Evolutionary conservation across 2,329 filamentous ascomycete species (phyloP), one percentile per base, ranked within the genome.

Genomic region (Talaromyces albobiverticillius): DNA sequence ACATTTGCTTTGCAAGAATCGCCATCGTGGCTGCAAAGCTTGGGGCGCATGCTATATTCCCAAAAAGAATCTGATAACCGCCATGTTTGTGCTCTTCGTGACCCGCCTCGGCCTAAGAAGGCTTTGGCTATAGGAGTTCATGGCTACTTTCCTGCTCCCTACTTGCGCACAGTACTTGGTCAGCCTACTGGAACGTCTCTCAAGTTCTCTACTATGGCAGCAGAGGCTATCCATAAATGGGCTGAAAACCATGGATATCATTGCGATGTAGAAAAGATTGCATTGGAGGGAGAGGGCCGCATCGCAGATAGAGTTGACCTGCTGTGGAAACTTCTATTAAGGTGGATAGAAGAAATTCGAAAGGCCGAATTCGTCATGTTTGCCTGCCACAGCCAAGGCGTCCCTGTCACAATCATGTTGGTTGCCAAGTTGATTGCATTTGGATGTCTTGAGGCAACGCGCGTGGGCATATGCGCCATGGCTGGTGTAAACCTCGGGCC

Each of bases 171-270:
- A 18, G 88, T 99, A 61, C 86, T 97, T 14, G 94, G 94, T 0
- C 93, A 96, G 63, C 94, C 94, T 0, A 99, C 92, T 0, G 94
- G 94, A 5, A 99, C 94, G 1, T 97, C 93, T 0, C 85, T 97
- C 54, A 87, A 91, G 38, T 99, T 99, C 67, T 90, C 92, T 9
- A 93, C 89, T 59, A 87, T 93, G 65, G 89, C 88, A 16, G 91
- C 91, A 5, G 85, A 89, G 36, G 87, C 90, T 1, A 93, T 99
- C 62, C 83, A 87, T 55, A 81, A 86, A 56, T 99, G 92, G 90
- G 84, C 90, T 0, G 84, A 90, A 51, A 77, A 77, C 11, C 83
- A 90, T 60, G 87, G 88, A 1, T 90, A 86, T 57, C 75, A 79
- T 2, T 88, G 91, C 58, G 88, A 95, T 61, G 90, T 99, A 53